Evolutionary conservation across 1,139 yeast genomes (phyloP).

Genomic region (Geotrichum carabidarum): DNA sequence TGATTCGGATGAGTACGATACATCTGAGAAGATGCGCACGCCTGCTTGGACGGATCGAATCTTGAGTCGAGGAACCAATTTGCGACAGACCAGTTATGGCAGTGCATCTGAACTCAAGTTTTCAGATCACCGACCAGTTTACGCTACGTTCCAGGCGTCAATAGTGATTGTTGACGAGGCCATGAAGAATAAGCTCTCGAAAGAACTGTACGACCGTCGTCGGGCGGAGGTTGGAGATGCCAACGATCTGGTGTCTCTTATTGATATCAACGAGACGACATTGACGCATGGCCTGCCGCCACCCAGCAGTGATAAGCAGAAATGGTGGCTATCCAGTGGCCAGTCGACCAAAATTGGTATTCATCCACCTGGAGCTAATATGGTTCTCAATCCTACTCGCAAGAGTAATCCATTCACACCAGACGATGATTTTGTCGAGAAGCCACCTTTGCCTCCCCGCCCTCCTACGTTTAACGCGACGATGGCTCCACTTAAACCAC

Average conservation of each 20-base stretch:
- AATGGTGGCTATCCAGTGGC: constrained; percentile 92
- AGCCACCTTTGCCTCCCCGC: constrained; percentile 21
- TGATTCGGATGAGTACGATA: constrained; percentile 76
- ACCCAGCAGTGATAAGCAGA: constrained; percentile 73
- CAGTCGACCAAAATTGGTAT: constrained; percentile 61
- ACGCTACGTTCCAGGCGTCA: constrained; percentile 63
- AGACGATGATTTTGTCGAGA: constrained; percentile 30
- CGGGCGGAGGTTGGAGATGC: constrained; percentile 40
- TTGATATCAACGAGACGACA: constrained; percentile 36
- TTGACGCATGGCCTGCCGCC: constrained; percentile 58
- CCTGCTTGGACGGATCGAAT: constrained; percentile 98
- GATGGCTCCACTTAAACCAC: constrained; percentile 7
- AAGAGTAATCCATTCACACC: constrained; percentile 65
- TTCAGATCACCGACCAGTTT: constrained; percentile 93
- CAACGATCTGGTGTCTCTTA: constrained; percentile 33
- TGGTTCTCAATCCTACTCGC: constrained; percentile 56
- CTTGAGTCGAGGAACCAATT: constrained; percentile 46
- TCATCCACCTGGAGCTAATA: constrained; percentile 39
- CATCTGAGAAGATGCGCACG: constrained; percentile 84
- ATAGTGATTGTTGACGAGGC: constrained; percentile 67
- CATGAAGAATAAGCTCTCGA: constrained; percentile 52
- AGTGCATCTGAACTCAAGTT: constrained; percentile 58
- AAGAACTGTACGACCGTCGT: constrained; percentile 50
- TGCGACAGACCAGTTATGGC: constrained; percentile 63
- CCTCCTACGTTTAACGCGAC: constrained; percentile 10